Evolutionary conservation across 208 protist species (phyloP), one percentile per base, ranked within the genome.

Genomic region (Leishmania mexicana): DNA sequence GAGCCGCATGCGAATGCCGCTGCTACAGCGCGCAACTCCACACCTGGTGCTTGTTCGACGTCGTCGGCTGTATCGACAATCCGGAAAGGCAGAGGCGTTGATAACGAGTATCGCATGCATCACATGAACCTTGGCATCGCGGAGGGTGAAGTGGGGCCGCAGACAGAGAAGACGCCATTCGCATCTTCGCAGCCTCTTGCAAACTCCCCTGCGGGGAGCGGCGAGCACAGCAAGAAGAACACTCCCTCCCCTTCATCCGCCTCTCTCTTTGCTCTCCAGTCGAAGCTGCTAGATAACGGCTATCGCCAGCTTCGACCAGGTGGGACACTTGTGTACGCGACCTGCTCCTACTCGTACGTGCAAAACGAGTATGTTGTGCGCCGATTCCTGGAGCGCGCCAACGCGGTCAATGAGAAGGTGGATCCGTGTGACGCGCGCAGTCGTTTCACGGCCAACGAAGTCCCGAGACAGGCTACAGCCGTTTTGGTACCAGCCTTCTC

Each of bases 271-370:
- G 40, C 76, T 17, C 86, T 97, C 19, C 96, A 98, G 83, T 84
- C 92, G 11, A 40, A 58, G 60, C 78, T 99, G 35, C 85, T 99
- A 19, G 77, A 81, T 71, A 89, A 93, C 38, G 96, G 95, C 47
- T 95, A 95, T 74, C 49, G 75, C 0, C 88, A 96, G 58, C 74
- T 97, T n/a, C 87, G 89, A 60, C 83, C 84, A 6, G 95, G 95
- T 21, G 98, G 96, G 57, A 95, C 88, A 4, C 76, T 99, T 17
- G 95, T 99, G n/a, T 99, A 99, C 87, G 92, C 90, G 73, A 99
- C 97, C 31, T 99, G 98, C 87, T 96, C 95, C 78, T 96, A 99
- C 76, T 89, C 90, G 8, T 96, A 93, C 67, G 49, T 83, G 35
- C 96, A 99, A 68, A 97, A 98, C 80, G 98, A 99, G 75, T 84